Percentiles rank a stretch among this genome's conserved stretches.
phyloP scores from a whole-genome alignment of 257 asterid species.

The Solanum arcanum region DNA sequence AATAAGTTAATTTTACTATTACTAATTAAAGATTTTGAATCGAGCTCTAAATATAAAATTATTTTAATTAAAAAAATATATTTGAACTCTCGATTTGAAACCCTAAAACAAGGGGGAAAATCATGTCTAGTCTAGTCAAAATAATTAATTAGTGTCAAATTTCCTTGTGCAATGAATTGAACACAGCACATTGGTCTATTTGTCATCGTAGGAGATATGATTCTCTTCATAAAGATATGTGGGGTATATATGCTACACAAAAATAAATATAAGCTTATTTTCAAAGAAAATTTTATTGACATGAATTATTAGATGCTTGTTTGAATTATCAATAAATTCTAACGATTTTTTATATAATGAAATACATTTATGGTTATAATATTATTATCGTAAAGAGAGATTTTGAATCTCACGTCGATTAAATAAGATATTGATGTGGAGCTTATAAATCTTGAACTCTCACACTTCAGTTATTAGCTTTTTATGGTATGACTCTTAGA shows the following conservation, averaged over 20 bases:
- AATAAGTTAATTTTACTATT: background rate
- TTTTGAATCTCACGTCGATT: background rate
- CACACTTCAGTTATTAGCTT: no score
- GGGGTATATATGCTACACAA: background rate
- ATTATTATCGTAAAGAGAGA: background rate
- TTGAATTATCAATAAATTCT: no score
- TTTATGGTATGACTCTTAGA: background rate
- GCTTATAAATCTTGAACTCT: background rate
- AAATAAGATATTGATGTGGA: background rate
- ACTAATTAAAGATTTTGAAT: background rate
- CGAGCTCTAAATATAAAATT: background rate
- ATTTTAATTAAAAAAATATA: no score
- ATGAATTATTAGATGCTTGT: background rate
- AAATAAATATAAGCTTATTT: background rate
- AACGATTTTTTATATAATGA: no score
- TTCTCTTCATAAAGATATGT: background rate
- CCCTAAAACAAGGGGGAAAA: background rate
- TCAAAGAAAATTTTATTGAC: background rate
- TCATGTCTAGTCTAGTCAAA: background rate
- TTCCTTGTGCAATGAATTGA: background rate
- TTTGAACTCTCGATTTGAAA: background rate
- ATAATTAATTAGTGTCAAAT: background rate
- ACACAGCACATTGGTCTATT: background rate
- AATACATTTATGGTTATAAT: no score
- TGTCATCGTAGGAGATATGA: background rate